Base-by-base conservation (phyloP, 495 filamentous ascomycete genomes). In the Bryoglossum gracile region DNA sequence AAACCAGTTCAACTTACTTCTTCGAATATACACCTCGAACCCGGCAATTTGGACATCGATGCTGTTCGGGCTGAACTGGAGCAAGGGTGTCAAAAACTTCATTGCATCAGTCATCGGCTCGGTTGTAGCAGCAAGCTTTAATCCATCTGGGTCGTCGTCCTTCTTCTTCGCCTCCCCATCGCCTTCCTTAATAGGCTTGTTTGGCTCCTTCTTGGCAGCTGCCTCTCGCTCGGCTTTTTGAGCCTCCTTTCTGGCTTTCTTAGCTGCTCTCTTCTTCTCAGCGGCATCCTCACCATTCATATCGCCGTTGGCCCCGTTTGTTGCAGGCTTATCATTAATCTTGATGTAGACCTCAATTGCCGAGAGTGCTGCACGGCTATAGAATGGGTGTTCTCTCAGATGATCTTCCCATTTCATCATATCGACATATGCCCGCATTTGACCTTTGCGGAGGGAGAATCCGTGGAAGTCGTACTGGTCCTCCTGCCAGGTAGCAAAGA, bases 381-480 rank as follows among this genome's bases (percentile, higher is more conserved):
- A 99, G 73, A 94, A 95, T 6, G 92, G 91, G 60, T 99, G 92
- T 50, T 90, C 85, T 19, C 90, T 80, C 26, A 97, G 66, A 46
- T 77, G 74, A 56, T 99, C 90, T 59, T 97, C 91, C 92, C 92
- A 99, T 50, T 86, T 80, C 19, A 97, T 71, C 88, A 97, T 95
- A 53, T 95, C 89, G 16, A 97, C 72, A 60, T 99, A 99, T 0
- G 94, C 87, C 38, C 92, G 72, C 50, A 97, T 86, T 73, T 94
- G 91, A 4, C 94, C 92, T 66, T 97, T 97, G 8, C 90, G 75
- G 5, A 97, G 71, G 6, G 90, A 96, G 68, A 97, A 99, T 65
- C 80, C 86, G 69, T 99, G 92, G 73, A 99, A 99, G 62, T 99
- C 92, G 58, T 95, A 96, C 58, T 99, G 92, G 56, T 99, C 92